Conservation (phyloP, 306 rosid species). For the Delonix regia region DNA sequence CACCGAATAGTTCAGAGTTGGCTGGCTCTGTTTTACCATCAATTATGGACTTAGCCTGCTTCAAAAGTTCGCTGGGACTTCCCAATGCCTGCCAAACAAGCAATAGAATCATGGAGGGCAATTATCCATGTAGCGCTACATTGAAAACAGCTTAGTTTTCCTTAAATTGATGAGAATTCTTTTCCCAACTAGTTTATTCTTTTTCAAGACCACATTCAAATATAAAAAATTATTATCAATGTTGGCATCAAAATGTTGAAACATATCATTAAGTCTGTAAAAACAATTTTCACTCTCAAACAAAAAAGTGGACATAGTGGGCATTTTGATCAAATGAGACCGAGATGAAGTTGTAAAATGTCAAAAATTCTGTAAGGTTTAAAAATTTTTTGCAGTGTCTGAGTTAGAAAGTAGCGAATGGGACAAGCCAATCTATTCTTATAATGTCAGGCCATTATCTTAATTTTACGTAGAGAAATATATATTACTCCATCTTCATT, state of each 20-base stretch:
- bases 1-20: slow-evolving; percentile 30
- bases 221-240: background rate
- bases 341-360: background rate
- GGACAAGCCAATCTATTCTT: background rate
- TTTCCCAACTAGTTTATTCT: background rate
- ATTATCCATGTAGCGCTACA: background rate
- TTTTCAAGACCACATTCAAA: background rate
- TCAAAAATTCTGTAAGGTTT: background rate
- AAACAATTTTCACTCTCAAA: background rate
- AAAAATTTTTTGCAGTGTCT: background rate
- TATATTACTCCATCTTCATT: background rate
- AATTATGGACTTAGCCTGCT: slow-evolving; percentile 51
- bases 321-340: background rate
- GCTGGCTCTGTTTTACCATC: slow-evolving; percentile 33
- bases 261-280: background rate
- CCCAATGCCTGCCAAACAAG: slow-evolving; percentile 54
- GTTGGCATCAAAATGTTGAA: background rate
- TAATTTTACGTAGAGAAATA: background rate
- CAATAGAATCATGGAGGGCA: slow-evolving; percentile 12
- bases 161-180: background rate
- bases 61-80: slow-evolving; percentile 53
- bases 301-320: background rate
- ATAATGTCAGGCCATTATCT: background rate
- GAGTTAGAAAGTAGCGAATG: background rate
- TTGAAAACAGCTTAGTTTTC: background rate